Conservation (phyloP, 1,284 basidiomycete genomes). For the Apiotrichum mycotoxinovorans region DNA sequence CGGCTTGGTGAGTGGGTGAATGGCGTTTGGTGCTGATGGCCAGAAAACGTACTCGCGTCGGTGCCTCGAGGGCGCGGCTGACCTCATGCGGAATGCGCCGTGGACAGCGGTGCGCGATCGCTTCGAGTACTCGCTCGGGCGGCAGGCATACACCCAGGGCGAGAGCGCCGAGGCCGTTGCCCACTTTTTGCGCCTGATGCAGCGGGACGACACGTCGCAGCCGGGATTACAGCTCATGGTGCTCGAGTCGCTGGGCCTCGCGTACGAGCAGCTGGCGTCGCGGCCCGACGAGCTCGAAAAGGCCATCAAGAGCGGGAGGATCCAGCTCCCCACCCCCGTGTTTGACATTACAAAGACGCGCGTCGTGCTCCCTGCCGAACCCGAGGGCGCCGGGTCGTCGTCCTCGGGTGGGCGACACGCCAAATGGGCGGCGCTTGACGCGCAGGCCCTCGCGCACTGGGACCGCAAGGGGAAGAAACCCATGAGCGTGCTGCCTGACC, state of each 20-base stretch:
- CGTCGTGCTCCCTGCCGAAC: constrained; percentile 26
- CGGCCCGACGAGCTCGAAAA: constrained; percentile 33
- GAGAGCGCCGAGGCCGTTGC: constrained; percentile 51
- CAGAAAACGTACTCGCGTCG: constrained; percentile 51
- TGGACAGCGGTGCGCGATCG: constrained; percentile 53
- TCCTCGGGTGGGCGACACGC: background rate
- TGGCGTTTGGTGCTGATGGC: constrained; percentile 8
- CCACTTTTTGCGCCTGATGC: constrained; percentile 51
- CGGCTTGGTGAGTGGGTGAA: constrained; percentile 48
- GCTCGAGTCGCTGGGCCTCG: constrained; percentile 52
- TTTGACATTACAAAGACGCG: constrained; percentile 37
- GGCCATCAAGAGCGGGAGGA: constrained; percentile 20
- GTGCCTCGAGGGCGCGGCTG: constrained; percentile 48
- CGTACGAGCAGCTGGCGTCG: constrained; percentile 49
- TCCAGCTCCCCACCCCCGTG: constrained; percentile 39
- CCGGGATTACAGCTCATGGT: constrained; percentile 46
- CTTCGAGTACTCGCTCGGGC: constrained; percentile 54
- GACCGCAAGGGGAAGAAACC: constrained; percentile 45
- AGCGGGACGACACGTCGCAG: constrained; percentile 35
- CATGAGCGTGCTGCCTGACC: constrained; percentile 29
- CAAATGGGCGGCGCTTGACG: constrained; percentile 32
- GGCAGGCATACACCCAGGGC: constrained; percentile 55
- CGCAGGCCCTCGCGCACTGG: constrained; percentile 32
- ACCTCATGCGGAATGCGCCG: constrained; percentile 41
- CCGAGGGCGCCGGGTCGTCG: constrained; percentile 19